Evolutionary conservation across 306 rosid genomes (phyloP), one percentile per base, ranked within the genome.

Genomic region (Rubus parviflorus): DNA sequence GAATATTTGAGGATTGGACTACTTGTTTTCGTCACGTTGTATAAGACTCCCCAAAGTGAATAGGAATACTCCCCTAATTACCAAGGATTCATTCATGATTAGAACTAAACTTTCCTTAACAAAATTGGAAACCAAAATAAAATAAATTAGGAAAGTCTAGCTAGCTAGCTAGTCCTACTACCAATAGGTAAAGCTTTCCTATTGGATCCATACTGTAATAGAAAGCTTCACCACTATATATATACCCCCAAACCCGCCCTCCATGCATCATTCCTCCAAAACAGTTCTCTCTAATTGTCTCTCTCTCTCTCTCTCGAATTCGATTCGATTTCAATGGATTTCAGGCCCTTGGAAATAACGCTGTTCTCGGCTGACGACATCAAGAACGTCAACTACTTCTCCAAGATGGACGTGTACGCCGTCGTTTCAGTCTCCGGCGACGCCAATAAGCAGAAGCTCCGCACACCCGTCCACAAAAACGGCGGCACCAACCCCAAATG

Each of bases 391-490:
- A 88, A 88, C 38, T 45, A 79, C 45, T 22, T 86, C 40, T 77
- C 86, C 46, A 88, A 65, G 77, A 88, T 88, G 89, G 88, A 88
- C 46, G 90, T 86, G 20, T 88, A 84, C 85, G 90, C 87, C 72
- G 77, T 77, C 67, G 87, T 86, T 41, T 75, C 83, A 0, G 70
- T 88, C 83, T 47, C 81, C 77, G 86, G 90, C 17, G 85, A 19
- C 8, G 42, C 47, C 6, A 77, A 54, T n/a, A 84, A 66, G 75
- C 81, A 82, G n/a, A 82, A 37, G 47, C 74, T 85, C 13, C 75
- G n/a, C 48, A 81, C 92, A 4, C 81, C 76, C 11, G 79, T 80
- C 41, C 77, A 70, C 75, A 86, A 80, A 54, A 80, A 78, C 54
- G 49, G 83, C 8, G 90, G 89, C 10, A 15, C 88, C 5, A 74